Evolutionary conservation across 371 early-diverging fungal genomes (phyloP).

Genomic region (Mortierella sp.): DNA sequence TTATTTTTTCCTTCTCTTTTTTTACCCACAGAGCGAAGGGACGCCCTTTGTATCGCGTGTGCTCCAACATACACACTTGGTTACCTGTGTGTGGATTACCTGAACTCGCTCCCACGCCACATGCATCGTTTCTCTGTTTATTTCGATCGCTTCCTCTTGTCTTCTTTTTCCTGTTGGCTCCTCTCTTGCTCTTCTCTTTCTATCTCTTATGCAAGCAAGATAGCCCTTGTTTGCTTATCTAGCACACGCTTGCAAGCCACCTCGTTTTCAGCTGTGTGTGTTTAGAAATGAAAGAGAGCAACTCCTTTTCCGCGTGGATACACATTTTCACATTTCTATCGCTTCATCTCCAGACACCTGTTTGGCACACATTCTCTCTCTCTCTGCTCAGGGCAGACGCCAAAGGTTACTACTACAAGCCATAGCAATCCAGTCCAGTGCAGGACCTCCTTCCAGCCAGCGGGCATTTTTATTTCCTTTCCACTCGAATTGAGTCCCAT

Average conservation of each 20-base stretch:
- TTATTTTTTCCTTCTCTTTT: no score
- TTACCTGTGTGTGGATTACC: neutral
- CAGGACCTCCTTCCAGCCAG: neutral
- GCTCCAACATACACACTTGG: neutral
- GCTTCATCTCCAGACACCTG: slow-evolving; percentile 8
- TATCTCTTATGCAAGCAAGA: neutral
- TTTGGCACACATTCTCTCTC: neutral
- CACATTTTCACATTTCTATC: neutral
- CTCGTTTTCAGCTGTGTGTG: neutral
- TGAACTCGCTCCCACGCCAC: neutral
- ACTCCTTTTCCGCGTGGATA: neutral
- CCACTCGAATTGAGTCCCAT: no score
- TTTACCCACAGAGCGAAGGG: no score
- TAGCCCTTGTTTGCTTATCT: neutral
- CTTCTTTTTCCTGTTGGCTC: neutral
- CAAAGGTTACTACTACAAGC: neutral
- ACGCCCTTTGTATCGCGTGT: neutral
- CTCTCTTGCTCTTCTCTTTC: neutral
- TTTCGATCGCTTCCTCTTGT: neutral
- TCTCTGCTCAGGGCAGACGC: neutral
- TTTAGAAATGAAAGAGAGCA: neutral
- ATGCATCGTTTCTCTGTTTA: neutral
- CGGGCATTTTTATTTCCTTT: neutral
- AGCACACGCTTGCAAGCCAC: neutral
- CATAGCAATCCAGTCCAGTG: neutral